Percentiles rank a stretch among this genome's conserved stretches.
Conservation (phyloP, 1,284 basidiomycete genomes). For the Ganoderma lingzhi region DNA sequence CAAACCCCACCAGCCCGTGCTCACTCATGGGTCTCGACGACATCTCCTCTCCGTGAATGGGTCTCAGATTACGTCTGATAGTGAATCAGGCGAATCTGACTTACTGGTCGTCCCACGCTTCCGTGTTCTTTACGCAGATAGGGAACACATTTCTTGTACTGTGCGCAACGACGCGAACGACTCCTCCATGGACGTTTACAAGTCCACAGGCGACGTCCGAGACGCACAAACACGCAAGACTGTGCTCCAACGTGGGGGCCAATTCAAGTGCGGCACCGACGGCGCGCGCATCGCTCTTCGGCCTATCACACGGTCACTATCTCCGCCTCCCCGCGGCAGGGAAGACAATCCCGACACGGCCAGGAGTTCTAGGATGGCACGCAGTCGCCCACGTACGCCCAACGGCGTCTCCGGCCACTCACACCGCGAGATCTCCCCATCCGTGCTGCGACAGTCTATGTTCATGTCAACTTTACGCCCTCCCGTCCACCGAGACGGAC, state of each 20-base stretch:
- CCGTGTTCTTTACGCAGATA: slow-evolving; percentile 68
- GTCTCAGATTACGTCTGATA: slow-evolving; percentile 38
- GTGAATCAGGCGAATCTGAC: slow-evolving; percentile 46
- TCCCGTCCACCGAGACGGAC: slow-evolving; percentile 59
- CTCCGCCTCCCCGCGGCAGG: slow-evolving; percentile 24
- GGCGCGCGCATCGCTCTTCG: slow-evolving; percentile 67
- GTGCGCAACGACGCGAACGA: slow-evolving; percentile 65
- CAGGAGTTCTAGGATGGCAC: slow-evolving; percentile 34
- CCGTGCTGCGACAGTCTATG: slow-evolving; percentile 37
- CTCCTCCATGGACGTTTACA: slow-evolving; percentile 64
- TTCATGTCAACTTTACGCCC: slow-evolving; percentile 35
- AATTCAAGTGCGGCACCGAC: slow-evolving; percentile 62
- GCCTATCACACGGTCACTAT: slow-evolving; percentile 35
- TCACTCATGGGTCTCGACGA: slow-evolving; percentile 32
- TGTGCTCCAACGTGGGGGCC: slow-evolving; percentile 63
- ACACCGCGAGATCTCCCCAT: slow-evolving; percentile 35
- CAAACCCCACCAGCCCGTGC: slow-evolving; percentile 48
- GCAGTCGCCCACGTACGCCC: slow-evolving; percentile 45
- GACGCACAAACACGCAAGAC: slow-evolving; percentile 68
- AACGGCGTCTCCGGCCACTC: slow-evolving; percentile 25
- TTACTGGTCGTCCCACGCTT: slow-evolving; percentile 72
- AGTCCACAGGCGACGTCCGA: slow-evolving; percentile 61
- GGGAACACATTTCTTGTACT: slow-evolving; percentile 60
- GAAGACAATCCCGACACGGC: slow-evolving; percentile 31
- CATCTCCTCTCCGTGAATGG: slow-evolving; percentile 31